phyloP scores from a whole-genome alignment of 495 filamentous ascomycete genomes.

The Neurospora hispaniola region DNA sequence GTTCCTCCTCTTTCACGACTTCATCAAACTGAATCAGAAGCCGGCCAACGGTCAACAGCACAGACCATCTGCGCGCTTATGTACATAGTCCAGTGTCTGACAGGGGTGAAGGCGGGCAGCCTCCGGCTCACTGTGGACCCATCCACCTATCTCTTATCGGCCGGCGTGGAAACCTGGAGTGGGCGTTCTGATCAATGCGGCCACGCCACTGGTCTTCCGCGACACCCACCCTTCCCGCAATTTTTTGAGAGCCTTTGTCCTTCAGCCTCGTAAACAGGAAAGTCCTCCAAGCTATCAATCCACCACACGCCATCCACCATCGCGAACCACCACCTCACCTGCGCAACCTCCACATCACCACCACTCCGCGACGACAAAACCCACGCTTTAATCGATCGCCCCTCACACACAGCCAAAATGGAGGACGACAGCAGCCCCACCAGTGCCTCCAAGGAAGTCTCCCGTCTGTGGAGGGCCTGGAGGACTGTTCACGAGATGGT shows the following conservation, averaged over 20 bases:
- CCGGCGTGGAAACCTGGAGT: background rate
- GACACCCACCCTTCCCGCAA: slow-evolving; percentile 4
- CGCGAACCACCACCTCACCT: background rate
- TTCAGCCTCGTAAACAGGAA: slow-evolving; percentile 9
- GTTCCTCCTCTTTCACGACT: no score
- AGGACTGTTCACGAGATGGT: slow-evolving; percentile 83
- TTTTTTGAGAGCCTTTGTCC: slow-evolving; percentile 13
- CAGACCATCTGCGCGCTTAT: background rate
- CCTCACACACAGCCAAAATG: slow-evolving; percentile 23
- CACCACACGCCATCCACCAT: background rate
- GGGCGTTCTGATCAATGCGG: background rate
- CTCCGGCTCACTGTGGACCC: background rate
- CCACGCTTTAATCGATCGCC: background rate
- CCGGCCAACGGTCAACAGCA: background rate
- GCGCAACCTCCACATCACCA: slow-evolving; percentile 6
- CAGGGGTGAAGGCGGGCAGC: background rate
- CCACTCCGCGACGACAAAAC: background rate
- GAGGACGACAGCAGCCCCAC: slow-evolving; percentile 41
- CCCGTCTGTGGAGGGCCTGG: slow-evolving; percentile 81
- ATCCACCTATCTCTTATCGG: background rate
- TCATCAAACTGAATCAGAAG: background rate
- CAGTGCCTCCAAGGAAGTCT: slow-evolving; percentile 47
- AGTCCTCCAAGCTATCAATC: slow-evolving; percentile 4
- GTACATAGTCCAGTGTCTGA: background rate
- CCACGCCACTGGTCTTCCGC: background rate